Base-by-base conservation (phyloP, 495 filamentous ascomycete genomes). In the Aspergillus hancockii region DNA sequence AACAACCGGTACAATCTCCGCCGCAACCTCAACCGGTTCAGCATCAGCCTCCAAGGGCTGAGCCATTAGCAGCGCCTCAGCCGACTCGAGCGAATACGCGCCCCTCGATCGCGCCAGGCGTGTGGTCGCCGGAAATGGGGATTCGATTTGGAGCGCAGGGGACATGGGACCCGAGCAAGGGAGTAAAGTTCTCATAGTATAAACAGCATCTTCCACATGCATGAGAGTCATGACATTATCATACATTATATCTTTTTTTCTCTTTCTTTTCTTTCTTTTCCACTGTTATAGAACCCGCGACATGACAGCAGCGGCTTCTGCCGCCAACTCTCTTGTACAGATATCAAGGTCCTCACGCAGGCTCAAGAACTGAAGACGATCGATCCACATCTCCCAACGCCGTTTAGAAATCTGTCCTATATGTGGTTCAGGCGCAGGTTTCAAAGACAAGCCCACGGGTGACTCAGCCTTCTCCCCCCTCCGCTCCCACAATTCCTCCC, bases 41-140 rank as follows among this genome's bases (percentile, higher is more conserved):
- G 61, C 55, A 36, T 63, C 60, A 40, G 43, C 63, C 22, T 8
- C 38, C 38, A 41, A 41, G 38, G 38, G 38, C 13, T 41, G 69
- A 75, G 40, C 80, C 81, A 9, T 70, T 86, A 14, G 77, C 81
- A 3, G 84, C 83, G 13, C 84, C 84, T 3, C 75, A 78, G 28
- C 83, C 84, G 10, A 76, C 81, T 25, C 73, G 79, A 41, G 72
- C 81, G 28, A 76, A 83, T 4, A 75, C 82, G 1, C 77, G 77
- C 18, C 83, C 86, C 31, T 81, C 86, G 34, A 73, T 80, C 21
- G 75, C 79, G 18, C 80, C 81, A 0, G 75, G 83, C n/a, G 84
- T 90, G 59, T 94, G 91, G 91, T 83, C 84, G 40, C 90, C 90
- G 0, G 87, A 90, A 6, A 85, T 89, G 76, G 89, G 89, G 0